These are phyloP conservation scores for Waitea zeae DNA, from an alignment of 1,284 basidiomycete genomes.

Conservation along the genomic window DNA sequence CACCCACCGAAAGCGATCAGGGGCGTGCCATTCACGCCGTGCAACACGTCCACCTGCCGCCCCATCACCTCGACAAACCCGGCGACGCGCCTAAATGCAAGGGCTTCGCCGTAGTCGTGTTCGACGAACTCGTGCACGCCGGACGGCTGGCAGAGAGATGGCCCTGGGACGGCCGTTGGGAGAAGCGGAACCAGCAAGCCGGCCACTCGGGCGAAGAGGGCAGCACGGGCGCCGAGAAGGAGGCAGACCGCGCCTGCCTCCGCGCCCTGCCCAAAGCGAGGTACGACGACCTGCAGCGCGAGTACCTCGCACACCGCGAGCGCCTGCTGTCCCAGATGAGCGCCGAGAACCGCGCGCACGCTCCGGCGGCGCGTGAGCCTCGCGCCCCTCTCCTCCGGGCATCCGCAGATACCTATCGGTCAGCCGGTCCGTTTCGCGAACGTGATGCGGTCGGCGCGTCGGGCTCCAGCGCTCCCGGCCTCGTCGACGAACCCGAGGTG, in stretches of 20 bases:
- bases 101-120: conserved; percentile 52
- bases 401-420: too few species aligned
- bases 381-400: too few species aligned
- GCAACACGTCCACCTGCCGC: conserved; percentile 35
- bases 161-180: conserved; percentile 45
- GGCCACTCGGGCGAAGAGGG: not conserved
- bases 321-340: conserved; percentile 28
- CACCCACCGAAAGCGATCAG: conserved; percentile 5
- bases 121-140: conserved; percentile 21
- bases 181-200: conserved; percentile 1
- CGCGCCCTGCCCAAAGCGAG: conserved; percentile 32
- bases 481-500: not conserved
- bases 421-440: not conserved
- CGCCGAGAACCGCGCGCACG: too few species aligned
- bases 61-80: conserved; percentile 41
- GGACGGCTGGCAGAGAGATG: conserved; percentile 27
- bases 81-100: conserved; percentile 37
- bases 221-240: conserved; percentile 12
- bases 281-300: conserved; percentile 44
- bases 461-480: not conserved
- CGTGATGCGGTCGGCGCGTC: not conserved
- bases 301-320: conserved; percentile 43
- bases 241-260: conserved; percentile 39
- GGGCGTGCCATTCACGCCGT: conserved; percentile 14
- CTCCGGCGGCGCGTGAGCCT: not conserved